Percentiles rank a stretch among this genome's conserved stretches.
Evolutionary conservation across 164 flowering plant genomes (phyloP).

Genomic region (Magnolia kwangsiensis): DNA sequence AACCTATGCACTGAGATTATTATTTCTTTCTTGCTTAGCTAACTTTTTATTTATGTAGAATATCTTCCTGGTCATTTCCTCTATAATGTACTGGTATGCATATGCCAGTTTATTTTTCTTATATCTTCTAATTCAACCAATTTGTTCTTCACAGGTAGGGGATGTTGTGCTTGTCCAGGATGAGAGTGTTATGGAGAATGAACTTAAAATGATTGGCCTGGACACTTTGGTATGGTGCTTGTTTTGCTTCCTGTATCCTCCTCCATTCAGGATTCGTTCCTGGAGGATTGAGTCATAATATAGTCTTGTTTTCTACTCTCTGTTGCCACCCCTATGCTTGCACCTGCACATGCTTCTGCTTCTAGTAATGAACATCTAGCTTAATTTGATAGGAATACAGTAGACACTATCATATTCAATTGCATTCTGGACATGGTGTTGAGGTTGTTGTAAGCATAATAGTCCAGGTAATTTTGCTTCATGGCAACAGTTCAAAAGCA

Average conservation of each 20-base stretch:
- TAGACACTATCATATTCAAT: background rate
- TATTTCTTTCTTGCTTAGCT: no score
- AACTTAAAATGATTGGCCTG: conserved; percentile 59
- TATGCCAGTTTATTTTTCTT: background rate
- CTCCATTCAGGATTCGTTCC: background rate
- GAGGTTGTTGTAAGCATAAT: background rate
- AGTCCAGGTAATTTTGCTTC: background rate
- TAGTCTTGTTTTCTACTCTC: no score
- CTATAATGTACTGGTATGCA: background rate
- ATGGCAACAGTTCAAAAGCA: background rate
- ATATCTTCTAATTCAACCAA: background rate
- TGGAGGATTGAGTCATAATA: no score
- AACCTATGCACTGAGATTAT: no score
- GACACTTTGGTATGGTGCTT: conserved; percentile 63
- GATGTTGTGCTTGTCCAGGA: conserved; percentile 80
- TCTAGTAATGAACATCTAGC: background rate
- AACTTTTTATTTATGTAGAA: no score
- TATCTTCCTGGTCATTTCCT: background rate
- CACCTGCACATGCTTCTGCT: no score
- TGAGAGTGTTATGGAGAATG: conserved; percentile 63
- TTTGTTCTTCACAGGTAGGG: conserved; percentile 53
- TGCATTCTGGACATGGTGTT: background rate
- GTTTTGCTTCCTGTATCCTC: background rate
- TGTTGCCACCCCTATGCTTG: no score
- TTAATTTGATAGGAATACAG: background rate